Evolutionary conservation across 768 basidiomycete species (phyloP), one percentile per base, ranked within the genome.

Genomic region (Xerocomus brunneocitrinus): DNA sequence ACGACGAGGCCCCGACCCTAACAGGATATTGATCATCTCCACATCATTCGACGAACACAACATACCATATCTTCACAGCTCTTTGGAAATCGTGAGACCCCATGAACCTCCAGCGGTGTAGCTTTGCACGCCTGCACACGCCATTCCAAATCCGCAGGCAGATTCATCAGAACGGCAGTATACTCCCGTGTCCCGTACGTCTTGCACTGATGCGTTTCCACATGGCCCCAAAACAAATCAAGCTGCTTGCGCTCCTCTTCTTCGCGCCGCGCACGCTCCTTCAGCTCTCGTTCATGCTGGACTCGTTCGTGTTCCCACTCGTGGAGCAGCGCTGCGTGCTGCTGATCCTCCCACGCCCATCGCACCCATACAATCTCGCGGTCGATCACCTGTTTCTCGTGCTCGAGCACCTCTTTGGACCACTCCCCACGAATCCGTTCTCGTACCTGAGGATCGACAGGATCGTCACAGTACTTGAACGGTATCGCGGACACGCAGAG

Each of bases 101-200:
- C 67, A n/a, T 70, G 68, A 14, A 68, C n/a, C 19, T 57, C 57
- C 1, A 68, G 50, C 1, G 60, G 48, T 1, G 58, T 68, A 8
- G 54, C 60, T 35, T 42, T 65, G 54, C 67, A 68, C 10, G 61
- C 62, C n/a, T 62, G 58, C 3, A 69, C n/a, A 3, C 55, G 54
- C 2, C 12, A 53, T 39, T 47, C 50, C 50, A 67, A 70, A 7
- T 42, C 28, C 13, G 30, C 19, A 2, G 69, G 71, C 2, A 69
- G 50, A 38, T 72, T 72, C 44, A 57, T 54, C 0, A 72, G 51
- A 5, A 58, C 47, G 0, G 71, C 70, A 9, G 64, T 62, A 9
- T 71, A 73, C 52, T 65, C 63, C 31, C 68, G 55, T 25, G 62
- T 64, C 1, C 58, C 65, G 12, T 64, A 70, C 0, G 63, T 60